Evolutionary conservation across 1,284 basidiomycete species (phyloP).

Genomic region (Fomitiporia mediterranea): DNA sequence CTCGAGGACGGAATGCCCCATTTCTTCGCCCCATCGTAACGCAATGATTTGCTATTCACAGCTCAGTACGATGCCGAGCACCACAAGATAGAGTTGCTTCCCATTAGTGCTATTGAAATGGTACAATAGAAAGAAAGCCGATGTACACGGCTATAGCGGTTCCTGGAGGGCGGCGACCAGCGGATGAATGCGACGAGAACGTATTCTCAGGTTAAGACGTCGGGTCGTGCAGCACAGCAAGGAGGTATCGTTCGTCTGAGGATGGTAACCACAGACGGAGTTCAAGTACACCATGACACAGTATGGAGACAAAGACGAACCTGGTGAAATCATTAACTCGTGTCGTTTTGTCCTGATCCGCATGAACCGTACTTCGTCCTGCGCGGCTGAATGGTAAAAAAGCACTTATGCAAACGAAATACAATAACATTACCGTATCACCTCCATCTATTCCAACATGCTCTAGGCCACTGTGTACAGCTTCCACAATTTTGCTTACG

Average conservation of each 20-base stretch:
- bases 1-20: too few species aligned
- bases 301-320: slow-evolving; percentile 41
- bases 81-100: too few species aligned
- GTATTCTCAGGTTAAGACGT: slow-evolving; percentile 28
- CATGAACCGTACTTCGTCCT: slow-evolving; percentile 89
- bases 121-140: background rate
- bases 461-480: slow-evolving; percentile 67
- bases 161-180: too few species aligned
- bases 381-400: slow-evolving; percentile 3
- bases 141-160: too few species aligned
- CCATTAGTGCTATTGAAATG: too few species aligned
- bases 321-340: slow-evolving; percentile 92
- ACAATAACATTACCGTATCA: slow-evolving; percentile 53
- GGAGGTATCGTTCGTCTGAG: slow-evolving; percentile 75
- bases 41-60: too few species aligned
- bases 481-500: slow-evolving; percentile 75
- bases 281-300: background rate
- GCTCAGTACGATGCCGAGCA: too few species aligned
- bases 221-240: slow-evolving; percentile 83
- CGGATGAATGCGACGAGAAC: too few species aligned
- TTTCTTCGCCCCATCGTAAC: too few species aligned
- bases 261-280: slow-evolving; percentile 6
- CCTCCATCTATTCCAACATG: slow-evolving; percentile 57
- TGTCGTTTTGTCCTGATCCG: slow-evolving; percentile 87
- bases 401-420: too few species aligned